A percentile compares a stretch with the other conserved stretches of the same genome.
These are phyloP conservation scores for Leccinum aurantiacum DNA, from an alignment of 768 basidiomycete genomes.

Conservation along the genomic window DNA sequence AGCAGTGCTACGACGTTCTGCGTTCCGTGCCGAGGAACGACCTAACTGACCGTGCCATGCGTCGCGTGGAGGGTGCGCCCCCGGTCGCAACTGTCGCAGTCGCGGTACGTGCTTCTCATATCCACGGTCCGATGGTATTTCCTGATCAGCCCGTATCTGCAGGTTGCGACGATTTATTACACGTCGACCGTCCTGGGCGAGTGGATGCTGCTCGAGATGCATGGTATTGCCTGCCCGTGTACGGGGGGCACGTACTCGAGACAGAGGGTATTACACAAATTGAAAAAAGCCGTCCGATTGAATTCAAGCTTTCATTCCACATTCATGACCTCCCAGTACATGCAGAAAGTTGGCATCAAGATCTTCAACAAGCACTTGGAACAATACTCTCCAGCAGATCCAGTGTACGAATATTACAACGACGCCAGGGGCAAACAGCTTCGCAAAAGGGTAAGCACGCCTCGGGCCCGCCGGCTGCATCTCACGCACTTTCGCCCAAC, in stretches of 20 bases:
- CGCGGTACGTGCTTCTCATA: too few relatives aligned
- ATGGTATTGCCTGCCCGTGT: too few relatives aligned
- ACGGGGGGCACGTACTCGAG: conserved; percentile 11
- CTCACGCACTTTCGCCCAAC: conserved; percentile 11
- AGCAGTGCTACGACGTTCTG: too few relatives aligned
- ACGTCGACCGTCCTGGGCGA: too few relatives aligned
- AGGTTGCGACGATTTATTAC: too few relatives aligned
- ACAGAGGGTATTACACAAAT: not conserved
- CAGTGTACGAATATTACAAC: conserved; percentile 54
- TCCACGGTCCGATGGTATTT: too few relatives aligned
- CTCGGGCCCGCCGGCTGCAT: conserved; percentile 4
- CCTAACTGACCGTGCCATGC: too few relatives aligned
- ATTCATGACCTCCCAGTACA: conserved; percentile 27
- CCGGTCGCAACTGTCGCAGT: too few relatives aligned
- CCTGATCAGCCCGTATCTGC: too few relatives aligned
- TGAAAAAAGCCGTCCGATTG: not conserved
- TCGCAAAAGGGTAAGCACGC: conserved; percentile 35
- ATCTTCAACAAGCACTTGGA: conserved; percentile 66
- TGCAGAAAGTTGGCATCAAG: conserved; percentile 50
- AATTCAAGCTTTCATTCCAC: not conserved
- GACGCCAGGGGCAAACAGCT: conserved; percentile 31
- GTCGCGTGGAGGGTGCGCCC: too few relatives aligned
- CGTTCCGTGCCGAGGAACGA: too few relatives aligned
- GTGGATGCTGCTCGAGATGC: too few relatives aligned
- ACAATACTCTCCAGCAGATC: conserved; percentile 72